Base-by-base conservation (phyloP, 1,139 yeast genomes). In the Candida tropicalis region DNA sequence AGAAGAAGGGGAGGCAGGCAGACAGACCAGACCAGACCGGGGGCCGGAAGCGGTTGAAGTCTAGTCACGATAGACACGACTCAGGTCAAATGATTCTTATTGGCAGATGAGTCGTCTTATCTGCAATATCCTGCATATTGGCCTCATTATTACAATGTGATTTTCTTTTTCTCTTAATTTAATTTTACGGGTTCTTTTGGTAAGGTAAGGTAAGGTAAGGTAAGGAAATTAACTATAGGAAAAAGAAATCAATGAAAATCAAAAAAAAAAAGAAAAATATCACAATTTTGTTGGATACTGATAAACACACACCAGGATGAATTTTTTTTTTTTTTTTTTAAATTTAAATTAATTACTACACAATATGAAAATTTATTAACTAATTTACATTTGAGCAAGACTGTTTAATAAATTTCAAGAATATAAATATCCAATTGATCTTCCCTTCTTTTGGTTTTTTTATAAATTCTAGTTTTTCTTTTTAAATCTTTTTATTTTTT, bases 101-200 rank as follows among this genome's bases (percentile, higher is more conserved):
- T 31, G 35, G 35, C 9, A 5, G 35, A 31, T 31, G 24, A 5
- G 24, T 17, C 6, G 17, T 31, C 35, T 31, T 31, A 31, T 31
- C 35, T 11, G 3, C 2, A 10, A 31, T 31, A 7, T 31, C 35
- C 35, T 31, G 35, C 35, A 31, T 18, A 31, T 31, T 5, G 22
- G 10, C 24, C 2, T 31, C n/a, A n/a, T n/a, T n/a, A n/a, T 18
- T 18, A 20, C 6, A 20, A 20, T 20, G 8, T 9, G n/a, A 18
- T 31, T 31, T 31, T 31, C n/a, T 31, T 31, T 31, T 17, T 5
- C 12, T 16, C 11, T 18, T 18, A 5, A 17, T 18, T 13, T 31
- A 18, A 11, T 8, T 11, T 18, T 12, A 17, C 4, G 23, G 23
- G 23, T 20, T 2, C 4, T 9, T 9, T 6, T 4, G 23, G 8